phyloP scores from a whole-genome alignment of 2,329 filamentous ascomycete species.

The Daldinia sp. region DNA sequence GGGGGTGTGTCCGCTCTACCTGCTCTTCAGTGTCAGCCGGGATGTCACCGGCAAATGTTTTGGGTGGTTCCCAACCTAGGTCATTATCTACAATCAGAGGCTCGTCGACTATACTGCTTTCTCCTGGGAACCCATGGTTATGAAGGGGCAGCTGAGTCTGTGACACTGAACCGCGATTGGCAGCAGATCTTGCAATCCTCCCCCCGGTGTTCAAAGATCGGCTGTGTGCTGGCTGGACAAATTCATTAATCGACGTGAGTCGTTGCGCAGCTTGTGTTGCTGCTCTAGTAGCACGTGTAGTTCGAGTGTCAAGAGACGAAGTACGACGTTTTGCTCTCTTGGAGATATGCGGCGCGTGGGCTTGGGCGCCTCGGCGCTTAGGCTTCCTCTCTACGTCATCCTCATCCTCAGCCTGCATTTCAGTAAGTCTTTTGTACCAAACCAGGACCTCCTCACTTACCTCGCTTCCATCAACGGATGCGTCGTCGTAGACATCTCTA shows the following conservation, averaged over 20 bases:
- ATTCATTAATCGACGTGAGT: background rate
- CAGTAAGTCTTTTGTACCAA: slow-evolving; percentile 27
- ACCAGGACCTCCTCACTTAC: slow-evolving; percentile 49
- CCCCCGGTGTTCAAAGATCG: slow-evolving; percentile 19
- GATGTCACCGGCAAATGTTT: slow-evolving; percentile 12
- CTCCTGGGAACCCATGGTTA: slow-evolving; percentile 39
- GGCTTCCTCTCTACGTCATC: slow-evolving; percentile 27
- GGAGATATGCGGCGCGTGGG: slow-evolving; percentile 12
- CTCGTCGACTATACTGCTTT: slow-evolving; percentile 31
- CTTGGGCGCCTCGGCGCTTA: slow-evolving; percentile 19
- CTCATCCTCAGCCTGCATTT: slow-evolving; percentile 37
- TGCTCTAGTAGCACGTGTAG: slow-evolving; percentile 24
- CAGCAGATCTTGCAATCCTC: slow-evolving; percentile 34
- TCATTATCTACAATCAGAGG: slow-evolving; percentile 25
- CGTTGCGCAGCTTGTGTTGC: slow-evolving; percentile 15
- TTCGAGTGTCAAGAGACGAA: slow-evolving; percentile 25
- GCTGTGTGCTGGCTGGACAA: background rate
- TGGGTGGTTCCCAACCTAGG: slow-evolving; percentile 40
- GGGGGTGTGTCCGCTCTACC: slow-evolving; percentile 27
- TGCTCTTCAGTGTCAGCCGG: slow-evolving; percentile 38
- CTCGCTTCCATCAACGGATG: slow-evolving; percentile 60
- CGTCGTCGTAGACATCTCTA: slow-evolving; percentile 68
- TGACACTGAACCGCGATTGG: slow-evolving; percentile 17
- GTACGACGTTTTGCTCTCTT: slow-evolving; percentile 24
- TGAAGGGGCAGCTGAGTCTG: slow-evolving; percentile 39